Conservation (phyloP, 139 green algal species). For the Chlorella vulgaris region DNA sequence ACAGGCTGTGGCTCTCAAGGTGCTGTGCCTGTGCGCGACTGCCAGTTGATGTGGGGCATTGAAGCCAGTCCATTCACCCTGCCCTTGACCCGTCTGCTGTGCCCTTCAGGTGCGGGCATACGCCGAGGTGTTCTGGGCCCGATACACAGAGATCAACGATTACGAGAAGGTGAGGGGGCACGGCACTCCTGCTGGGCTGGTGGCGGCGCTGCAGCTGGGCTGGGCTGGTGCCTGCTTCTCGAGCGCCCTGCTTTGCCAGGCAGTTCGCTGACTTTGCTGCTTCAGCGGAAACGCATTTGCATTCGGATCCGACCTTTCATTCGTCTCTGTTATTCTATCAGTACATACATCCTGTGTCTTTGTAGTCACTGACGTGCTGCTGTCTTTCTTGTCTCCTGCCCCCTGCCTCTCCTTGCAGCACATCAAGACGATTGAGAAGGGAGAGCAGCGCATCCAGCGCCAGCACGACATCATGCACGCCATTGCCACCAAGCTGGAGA, state of each 20-base stretch:
- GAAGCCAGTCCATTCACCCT: no score
- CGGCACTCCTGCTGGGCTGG: not conserved
- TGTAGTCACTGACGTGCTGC: not conserved
- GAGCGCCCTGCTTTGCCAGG: no score
- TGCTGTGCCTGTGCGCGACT: no score
- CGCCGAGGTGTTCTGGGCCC: conserved; percentile 78
- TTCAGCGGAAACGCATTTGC: no score
- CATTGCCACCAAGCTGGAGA: conserved; percentile 90
- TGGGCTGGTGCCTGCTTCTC: no score
- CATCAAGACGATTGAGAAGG: conserved; percentile 96
- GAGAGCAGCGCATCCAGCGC: conserved; percentile 85
- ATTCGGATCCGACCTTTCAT: no score
- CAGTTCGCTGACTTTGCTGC: no score
- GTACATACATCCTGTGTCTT: not conserved
- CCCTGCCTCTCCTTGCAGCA: conserved; percentile 10
- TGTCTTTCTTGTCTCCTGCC: not conserved
- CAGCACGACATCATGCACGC: conserved; percentile 86
- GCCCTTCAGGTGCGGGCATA: conserved; percentile 59
- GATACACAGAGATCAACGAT: conserved; percentile 78
- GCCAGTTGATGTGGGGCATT: no score
- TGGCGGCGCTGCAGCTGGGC: not conserved
- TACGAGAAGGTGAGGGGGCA: conserved; percentile 69
- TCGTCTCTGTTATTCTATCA: no score
- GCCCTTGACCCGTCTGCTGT: not conserved
- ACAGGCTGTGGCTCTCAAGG: no score